Evolutionary conservation across 2,329 filamentous ascomycete species (phyloP).

Genomic region (Alternaria viburni): DNA sequence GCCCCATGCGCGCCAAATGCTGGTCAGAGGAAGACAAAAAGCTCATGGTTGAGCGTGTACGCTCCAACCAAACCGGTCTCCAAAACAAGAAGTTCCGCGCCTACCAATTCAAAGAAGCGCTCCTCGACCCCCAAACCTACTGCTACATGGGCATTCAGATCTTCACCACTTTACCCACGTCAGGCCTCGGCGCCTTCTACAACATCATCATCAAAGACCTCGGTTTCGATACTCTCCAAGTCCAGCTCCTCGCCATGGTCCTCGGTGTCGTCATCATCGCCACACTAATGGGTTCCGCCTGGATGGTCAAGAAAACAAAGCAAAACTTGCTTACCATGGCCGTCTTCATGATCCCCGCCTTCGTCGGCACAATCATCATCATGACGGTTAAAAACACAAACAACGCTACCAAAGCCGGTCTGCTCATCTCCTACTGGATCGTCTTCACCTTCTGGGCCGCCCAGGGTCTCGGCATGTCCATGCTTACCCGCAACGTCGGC

Average conservation of each 20-base stretch:
- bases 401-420: slow-evolving; percentile 66
- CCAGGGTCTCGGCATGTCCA: slow-evolving; percentile 69
- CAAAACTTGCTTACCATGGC: slow-evolving; percentile 74
- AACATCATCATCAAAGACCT: slow-evolving; percentile 76
- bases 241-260: slow-evolving; percentile 77
- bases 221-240: slow-evolving; percentile 69
- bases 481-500: slow-evolving; percentile 73
- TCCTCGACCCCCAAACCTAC: slow-evolving; percentile 68
- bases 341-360: slow-evolving; percentile 70
- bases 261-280: slow-evolving; percentile 76
- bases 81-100: slow-evolving; percentile 58
- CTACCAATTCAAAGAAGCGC: slow-evolving; percentile 63
- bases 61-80: slow-evolving; percentile 54
- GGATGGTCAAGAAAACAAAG: slow-evolving; percentile 70
- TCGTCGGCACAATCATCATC: slow-evolving; percentile 73
- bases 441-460: slow-evolving; percentile 80
- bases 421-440: slow-evolving; percentile 78
- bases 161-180: slow-evolving; percentile 75
- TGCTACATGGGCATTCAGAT: slow-evolving; percentile 67
- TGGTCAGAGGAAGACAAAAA: slow-evolving; percentile 70
- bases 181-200: slow-evolving; percentile 74
- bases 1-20: slow-evolving; percentile 74
- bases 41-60: slow-evolving; percentile 57
- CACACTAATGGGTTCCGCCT: slow-evolving; percentile 70
- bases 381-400: slow-evolving; percentile 69